Base-by-base conservation (phyloP, 2,329 filamentous ascomycete genomes). In the Cladophialophora psammophila region DNA sequence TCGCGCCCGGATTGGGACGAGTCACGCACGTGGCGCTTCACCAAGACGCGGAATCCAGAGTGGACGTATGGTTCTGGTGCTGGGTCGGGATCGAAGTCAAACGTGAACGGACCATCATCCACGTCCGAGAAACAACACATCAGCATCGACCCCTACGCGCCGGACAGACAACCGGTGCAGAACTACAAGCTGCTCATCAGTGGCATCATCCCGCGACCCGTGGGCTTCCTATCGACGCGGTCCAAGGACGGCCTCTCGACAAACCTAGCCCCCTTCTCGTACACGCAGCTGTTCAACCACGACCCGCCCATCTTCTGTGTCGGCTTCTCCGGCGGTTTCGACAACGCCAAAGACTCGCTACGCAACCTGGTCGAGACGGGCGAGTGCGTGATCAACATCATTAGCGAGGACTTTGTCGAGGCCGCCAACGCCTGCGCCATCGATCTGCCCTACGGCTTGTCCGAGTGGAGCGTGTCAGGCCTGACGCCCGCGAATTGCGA, bases 141-240 rank as follows among this genome's bases (percentile, higher is more conserved):
- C 71, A 82, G 89, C 75, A 96, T 97, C 78, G 90, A 97, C 78
- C 94, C 94, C 0, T 88, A 94, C 77, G 90, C 85, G 64, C 81
- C 88, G 34, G 91, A 89, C 36, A 86, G 94, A 0, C 85, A 88
- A 0, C 80, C 87, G 0, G 80, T 83, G 1, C 88, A 86, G 80
- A 97, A 97, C 84, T 97, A 98, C 86, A 97, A 96, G 80, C 86
- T 97, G 13, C 83, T 97, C 68, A 96, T 97, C 78, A 91, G 88
- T 18, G 88, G 88, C 70, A 87, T 97, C 72, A 86, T 93, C 15
- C 94, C 94, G 0, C 87, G 94, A 12, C 94, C 94, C 12, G 90
- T 97, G 54, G 87, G 87, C 1, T 88, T 90, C 69, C 78, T 89
- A 13, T 85, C 83, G 58, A 90, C 88, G 1, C 77, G 82, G 40